phyloP scores from a whole-genome alignment of 176 grass and related monocot genomes.

The Hyparrhenia diplandra region DNA sequence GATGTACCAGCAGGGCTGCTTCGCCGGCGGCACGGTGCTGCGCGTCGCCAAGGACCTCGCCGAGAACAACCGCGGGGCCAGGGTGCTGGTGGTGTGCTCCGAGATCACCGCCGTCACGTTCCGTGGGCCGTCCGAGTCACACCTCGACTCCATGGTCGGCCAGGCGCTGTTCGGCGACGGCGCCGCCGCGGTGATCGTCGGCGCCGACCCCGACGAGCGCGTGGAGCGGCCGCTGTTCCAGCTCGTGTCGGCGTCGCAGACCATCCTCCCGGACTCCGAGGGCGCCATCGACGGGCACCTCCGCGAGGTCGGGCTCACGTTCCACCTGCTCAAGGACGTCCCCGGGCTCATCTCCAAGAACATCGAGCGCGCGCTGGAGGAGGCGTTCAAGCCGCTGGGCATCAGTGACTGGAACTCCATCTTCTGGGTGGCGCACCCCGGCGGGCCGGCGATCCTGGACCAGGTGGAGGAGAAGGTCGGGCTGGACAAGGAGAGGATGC shows the following conservation, averaged over 20 bases:
- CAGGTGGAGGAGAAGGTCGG: slow-evolving; percentile 75
- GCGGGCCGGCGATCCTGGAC: slow-evolving; percentile 79
- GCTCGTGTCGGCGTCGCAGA: slow-evolving; percentile 76
- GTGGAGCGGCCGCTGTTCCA: slow-evolving; percentile 64
- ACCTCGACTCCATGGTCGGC: slow-evolving; percentile 80
- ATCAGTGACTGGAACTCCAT: slow-evolving; percentile 82
- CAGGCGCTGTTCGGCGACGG: slow-evolving; percentile 94
- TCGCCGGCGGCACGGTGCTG: slow-evolving; percentile 88
- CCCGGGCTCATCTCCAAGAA: slow-evolving; percentile 87
- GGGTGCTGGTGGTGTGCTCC: slow-evolving; percentile 75
- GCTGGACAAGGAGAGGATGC: slow-evolving; percentile 64
- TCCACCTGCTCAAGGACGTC: slow-evolving; percentile 93
- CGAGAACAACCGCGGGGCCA: slow-evolving; percentile 87
- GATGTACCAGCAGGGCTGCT: slow-evolving; percentile 98
- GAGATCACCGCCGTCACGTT: slow-evolving; percentile 96
- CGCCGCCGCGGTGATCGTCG: slow-evolving; percentile 59
- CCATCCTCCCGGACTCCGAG: slow-evolving; percentile 83
- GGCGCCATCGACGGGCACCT: slow-evolving; percentile 93
- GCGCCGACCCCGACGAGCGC: slow-evolving; percentile 58
- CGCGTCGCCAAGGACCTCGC: slow-evolving; percentile 91
- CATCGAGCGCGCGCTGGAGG: slow-evolving; percentile 62
- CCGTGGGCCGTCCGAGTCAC: slow-evolving; percentile 64
- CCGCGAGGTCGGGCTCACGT: slow-evolving; percentile 71
- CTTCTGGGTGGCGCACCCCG: slow-evolving; percentile 89
- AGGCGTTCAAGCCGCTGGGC: slow-evolving; percentile 66